phyloP scores from a whole-genome alignment of 495 filamentous ascomycete genomes.

The Stereocaulon alpinum region DNA sequence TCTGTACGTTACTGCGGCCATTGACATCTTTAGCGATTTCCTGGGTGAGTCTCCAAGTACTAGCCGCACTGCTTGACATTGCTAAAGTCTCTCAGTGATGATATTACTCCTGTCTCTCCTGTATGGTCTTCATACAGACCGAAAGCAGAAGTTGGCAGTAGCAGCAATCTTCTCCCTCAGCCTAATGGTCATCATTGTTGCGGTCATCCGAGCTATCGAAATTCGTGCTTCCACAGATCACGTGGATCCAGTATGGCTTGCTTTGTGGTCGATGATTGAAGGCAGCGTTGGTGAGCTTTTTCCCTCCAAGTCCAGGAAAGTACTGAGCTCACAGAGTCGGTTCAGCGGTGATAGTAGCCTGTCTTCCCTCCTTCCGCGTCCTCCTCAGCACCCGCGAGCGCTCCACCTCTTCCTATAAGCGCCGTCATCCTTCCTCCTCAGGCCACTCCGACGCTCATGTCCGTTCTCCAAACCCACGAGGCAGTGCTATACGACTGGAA shows the following conservation, averaged over 20 bases:
- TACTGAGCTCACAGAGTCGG: not conserved
- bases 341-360: conserved; percentile 17
- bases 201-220: conserved; percentile 37
- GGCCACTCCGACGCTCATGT: conserved; percentile 1
- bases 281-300: conserved; percentile 13
- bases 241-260: conserved; percentile 19
- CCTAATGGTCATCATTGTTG: conserved; percentile 41
- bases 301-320: not conserved
- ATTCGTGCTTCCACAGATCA: conserved; percentile 19
- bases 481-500: not conserved
- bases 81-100: conserved; percentile 34
- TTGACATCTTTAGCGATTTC: conserved; percentile 37
- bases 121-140: conserved; percentile 33
- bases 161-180: conserved; percentile 39
- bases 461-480: not conserved
- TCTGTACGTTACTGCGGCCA: conserved; percentile 34
- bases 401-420: conserved; percentile 7
- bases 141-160: conserved; percentile 37
- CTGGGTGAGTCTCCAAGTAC: conserved; percentile 25
- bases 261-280: conserved; percentile 21
- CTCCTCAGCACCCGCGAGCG: conserved; percentile 7
- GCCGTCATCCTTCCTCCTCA: conserved; percentile 10
- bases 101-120: conserved; percentile 40
- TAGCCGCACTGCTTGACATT: not conserved
- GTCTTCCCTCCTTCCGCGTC: conserved; percentile 14